Base-by-base conservation (phyloP, 306 rosid species). In the Vicia sativa region DNA sequence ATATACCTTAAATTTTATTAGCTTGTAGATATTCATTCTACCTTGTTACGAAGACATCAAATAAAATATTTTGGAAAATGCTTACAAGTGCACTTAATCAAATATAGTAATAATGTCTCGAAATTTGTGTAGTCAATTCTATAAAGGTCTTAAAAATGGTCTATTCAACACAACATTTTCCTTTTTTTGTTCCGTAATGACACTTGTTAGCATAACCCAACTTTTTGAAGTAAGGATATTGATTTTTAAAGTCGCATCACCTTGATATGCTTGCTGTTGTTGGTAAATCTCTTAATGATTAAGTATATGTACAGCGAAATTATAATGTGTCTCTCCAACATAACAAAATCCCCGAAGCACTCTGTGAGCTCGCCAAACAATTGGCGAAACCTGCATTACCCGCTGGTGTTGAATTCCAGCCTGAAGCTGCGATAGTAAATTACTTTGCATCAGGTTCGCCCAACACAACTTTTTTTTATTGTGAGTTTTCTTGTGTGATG, bases 381-480 rank as follows among this genome's bases (percentile, higher is more conserved):
- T 74, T 93, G 81, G 95, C 99, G 23, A 84, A 80, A 43, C 90
- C 96, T 54, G 99, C 99, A 76, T 68, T 93, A 82, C 91, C 96
- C 18, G 62, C 52, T 11, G 95, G 87, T 34, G 90, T 82, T 83
- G 96, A 84, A 49, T 93, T 88, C 85, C 84, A 77, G 68, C 96
- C 96, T 60, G 99, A 93, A 82, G 99, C 85, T 48, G 95, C 99
- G 70, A 93, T 93, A 62, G 97, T 90, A 57, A 93, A 90, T 74
- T 93, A 93, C 84, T 93, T 93, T 45, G 87, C 89, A 26, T 81
- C 71, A 48, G 98, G 98, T 90, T 81, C 28, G 72, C 62, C 42
- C 11, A 21, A 9, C 67, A 26, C 6, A 16, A 9, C 11, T 56
- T n/a, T 60, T 49, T 18, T 54, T 45, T 65, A 35, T 70, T 18